phyloP scores from a whole-genome alignment of 805 yeast genomes.

The Hanseniaspora valbyensis region DNA sequence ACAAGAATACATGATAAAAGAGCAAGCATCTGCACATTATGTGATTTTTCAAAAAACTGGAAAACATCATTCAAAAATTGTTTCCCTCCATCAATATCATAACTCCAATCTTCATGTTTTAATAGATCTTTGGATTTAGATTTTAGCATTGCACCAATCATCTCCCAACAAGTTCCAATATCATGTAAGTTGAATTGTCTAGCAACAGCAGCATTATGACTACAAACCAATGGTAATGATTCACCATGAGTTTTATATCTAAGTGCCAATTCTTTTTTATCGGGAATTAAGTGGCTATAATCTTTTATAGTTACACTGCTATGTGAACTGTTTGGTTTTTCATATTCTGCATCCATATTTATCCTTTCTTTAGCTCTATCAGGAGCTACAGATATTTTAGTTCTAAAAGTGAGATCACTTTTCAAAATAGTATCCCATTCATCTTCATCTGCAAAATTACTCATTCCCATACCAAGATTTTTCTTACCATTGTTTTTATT shows the following conservation, averaged over 20 bases:
- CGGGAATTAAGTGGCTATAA: conserved; percentile 60
- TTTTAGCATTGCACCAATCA: conserved; percentile 35
- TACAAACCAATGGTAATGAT: conserved; percentile 52
- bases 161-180: conserved; percentile 65
- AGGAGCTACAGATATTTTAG: conserved; percentile 32
- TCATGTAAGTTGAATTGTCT: conserved; percentile 47
- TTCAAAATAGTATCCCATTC: conserved; percentile 59
- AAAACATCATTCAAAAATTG: conserved; percentile 57
- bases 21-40: conserved; percentile 81
- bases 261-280: conserved; percentile 56
- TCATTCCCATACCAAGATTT: conserved; percentile 16
- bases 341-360: too few species aligned
- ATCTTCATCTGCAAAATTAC: conserved; percentile 28
- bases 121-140: conserved; percentile 23
- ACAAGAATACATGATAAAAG: conserved; percentile 67
- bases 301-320: conserved; percentile 57
- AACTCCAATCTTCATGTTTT: conserved; percentile 58
- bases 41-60: conserved; percentile 47
- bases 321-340: too few species aligned
- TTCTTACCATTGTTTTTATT: conserved; percentile 22
- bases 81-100: conserved; percentile 62
- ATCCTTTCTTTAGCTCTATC: conserved; percentile 32
- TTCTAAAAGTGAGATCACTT: conserved; percentile 40
- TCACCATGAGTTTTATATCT: conserved; percentile 57
- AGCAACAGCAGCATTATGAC: conserved; percentile 63